These are phyloP conservation scores for Rhynchospora tenuis DNA, from an alignment of 176 grass and related monocot genomes.

Conservation along the genomic window DNA sequence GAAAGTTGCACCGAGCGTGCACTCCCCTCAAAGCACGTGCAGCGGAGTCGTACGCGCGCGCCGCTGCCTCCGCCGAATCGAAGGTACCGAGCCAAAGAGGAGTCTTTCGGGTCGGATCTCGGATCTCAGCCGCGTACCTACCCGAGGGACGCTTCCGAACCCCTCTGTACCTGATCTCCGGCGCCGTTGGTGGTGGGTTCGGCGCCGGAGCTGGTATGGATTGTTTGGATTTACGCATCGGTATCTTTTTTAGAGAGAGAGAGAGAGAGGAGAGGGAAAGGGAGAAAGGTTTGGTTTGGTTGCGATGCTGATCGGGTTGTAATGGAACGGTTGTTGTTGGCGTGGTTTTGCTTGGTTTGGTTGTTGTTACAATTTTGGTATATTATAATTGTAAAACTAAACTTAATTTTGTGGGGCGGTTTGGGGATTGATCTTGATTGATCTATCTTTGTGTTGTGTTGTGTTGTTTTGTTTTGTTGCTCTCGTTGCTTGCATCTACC, in stretches of 20 bases:
- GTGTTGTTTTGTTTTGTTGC: slow-evolving; percentile 1
- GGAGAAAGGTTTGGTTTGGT: neutral
- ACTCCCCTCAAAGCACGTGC: slow-evolving; percentile 48
- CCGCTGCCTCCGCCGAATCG: slow-evolving; percentile 74
- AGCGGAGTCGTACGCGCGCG: slow-evolving; percentile 70
- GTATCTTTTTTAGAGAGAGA: neutral
- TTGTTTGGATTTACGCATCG: slow-evolving; percentile 24
- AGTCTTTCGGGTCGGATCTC: slow-evolving; percentile 55
- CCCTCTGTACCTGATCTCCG: slow-evolving; percentile 54
- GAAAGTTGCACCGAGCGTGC: slow-evolving; percentile 58
- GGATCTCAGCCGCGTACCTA: slow-evolving; percentile 79
- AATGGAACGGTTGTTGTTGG: neutral
- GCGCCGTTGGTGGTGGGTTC: slow-evolving; percentile 8
- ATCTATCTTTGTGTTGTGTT: neutral
- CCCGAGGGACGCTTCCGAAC: slow-evolving; percentile 64
- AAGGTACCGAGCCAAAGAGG: slow-evolving; percentile 81
- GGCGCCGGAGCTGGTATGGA: slow-evolving; percentile 29
- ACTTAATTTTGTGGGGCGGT: neutral
- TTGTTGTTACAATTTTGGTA: neutral
- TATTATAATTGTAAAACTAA: neutral
- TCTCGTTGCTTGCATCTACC: slow-evolving; percentile 10
- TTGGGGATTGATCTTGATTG: neutral
- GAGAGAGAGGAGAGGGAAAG: neutral
- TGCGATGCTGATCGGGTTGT: neutral
- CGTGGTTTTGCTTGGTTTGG: neutral